Conservation (phyloP, 805 yeast species). For the Starmerella bombicola region DNA sequence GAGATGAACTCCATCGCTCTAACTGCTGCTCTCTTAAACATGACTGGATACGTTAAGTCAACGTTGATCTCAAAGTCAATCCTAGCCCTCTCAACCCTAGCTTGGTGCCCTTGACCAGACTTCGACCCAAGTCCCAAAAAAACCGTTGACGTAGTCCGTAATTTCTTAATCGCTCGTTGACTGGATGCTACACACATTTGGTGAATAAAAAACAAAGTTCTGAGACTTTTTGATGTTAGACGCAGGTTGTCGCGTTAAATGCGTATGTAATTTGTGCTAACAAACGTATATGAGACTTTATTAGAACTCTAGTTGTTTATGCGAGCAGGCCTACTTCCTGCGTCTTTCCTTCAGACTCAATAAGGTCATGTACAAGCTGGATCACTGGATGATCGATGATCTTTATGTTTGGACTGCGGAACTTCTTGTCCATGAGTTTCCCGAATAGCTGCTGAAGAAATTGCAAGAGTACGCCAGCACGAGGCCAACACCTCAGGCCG, state of each 20-base stretch:
- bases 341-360: slow-evolving; percentile 26
- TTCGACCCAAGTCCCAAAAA: too few relatives aligned
- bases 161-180: too few relatives aligned
- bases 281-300: too few relatives aligned
- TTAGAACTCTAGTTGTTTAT: too few relatives aligned
- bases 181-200: too few relatives aligned
- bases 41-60: neutral
- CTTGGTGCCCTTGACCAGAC: too few relatives aligned
- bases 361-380: slow-evolving; percentile 25
- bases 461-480: slow-evolving; percentile 75
- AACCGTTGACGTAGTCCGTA: too few relatives aligned
- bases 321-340: neutral
- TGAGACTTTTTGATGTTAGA: too few relatives aligned
- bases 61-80: neutral
- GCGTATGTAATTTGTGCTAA: too few relatives aligned
- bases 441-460: slow-evolving; percentile 57
- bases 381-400: slow-evolving; percentile 25
- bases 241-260: too few relatives aligned
- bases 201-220: too few relatives aligned
- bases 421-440: slow-evolving; percentile 47
- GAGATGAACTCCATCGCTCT: slow-evolving; percentile 21
- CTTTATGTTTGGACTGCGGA: slow-evolving; percentile 38
- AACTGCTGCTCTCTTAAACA: slow-evolving; percentile 18
- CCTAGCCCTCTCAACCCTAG: too few relatives aligned
- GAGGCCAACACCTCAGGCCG: slow-evolving; percentile 85